Conservation (phyloP, 129 eudicot species). For the Mikania micrantha region DNA sequence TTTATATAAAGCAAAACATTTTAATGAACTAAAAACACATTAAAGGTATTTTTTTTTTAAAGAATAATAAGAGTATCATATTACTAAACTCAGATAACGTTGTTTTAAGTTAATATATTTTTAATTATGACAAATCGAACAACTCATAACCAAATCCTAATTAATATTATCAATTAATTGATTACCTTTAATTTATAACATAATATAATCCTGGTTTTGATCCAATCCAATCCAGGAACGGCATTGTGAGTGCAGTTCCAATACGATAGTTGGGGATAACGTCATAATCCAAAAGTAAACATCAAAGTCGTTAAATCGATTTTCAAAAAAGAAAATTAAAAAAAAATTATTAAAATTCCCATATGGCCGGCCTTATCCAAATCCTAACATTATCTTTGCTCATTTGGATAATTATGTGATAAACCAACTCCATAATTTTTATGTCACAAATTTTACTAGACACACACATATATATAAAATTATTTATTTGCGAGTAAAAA, state of each 20-base stretch:
- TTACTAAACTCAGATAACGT: background rate
- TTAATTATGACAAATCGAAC: background rate
- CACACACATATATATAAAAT: too few species aligned
- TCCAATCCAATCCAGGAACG: background rate
- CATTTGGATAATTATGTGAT: too few species aligned
- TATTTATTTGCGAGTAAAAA: too few species aligned
- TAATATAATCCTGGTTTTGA: background rate
- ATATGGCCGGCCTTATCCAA: constrained; percentile 13
- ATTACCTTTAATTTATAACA: background rate
- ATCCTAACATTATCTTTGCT: too few species aligned
- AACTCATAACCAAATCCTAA: background rate
- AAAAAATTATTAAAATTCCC: background rate
- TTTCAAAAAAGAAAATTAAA: background rate
- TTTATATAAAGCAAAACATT: background rate
- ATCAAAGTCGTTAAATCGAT: background rate
- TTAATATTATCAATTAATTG: background rate
- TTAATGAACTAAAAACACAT: background rate
- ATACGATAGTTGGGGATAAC: background rate
- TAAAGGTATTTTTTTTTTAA: too few species aligned
- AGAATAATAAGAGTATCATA: too few species aligned
- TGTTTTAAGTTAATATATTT: background rate
- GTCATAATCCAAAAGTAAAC: constrained; percentile 8
- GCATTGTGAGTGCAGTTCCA: too few species aligned
- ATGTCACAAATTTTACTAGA: too few species aligned
- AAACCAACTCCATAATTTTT: too few species aligned